Conservation (phyloP, 2,329 filamentous ascomycete genomes). For the Cercospora beticola region DNA sequence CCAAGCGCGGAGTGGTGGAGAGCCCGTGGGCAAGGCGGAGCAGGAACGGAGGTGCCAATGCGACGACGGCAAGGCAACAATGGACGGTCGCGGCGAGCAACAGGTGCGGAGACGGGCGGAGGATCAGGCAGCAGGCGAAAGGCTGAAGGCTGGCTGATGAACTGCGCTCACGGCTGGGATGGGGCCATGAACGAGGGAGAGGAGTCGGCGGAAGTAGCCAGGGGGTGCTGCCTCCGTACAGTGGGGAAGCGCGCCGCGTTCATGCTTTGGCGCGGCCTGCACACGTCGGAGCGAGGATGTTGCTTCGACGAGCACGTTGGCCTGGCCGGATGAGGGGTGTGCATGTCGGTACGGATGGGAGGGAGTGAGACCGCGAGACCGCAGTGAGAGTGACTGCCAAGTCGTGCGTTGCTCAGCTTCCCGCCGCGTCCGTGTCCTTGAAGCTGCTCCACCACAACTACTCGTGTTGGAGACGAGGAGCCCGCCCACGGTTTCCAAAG, state of each 20-base stretch:
- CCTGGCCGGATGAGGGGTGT: background rate
- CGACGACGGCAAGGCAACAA: background rate
- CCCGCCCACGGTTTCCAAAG: background rate
- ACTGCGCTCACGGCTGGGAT: background rate
- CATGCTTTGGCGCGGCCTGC: background rate
- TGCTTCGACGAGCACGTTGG: background rate
- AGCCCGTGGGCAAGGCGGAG: conserved; percentile 1
- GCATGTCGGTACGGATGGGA: background rate
- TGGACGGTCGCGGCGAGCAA: background rate
- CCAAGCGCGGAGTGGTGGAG: conserved; percentile 1
- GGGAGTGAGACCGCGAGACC: background rate
- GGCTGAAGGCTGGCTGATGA: background rate
- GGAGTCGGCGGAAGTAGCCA: background rate
- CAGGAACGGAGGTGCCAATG: background rate
- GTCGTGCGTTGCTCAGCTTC: background rate
- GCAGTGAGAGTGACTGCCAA: background rate
- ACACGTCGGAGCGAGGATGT: background rate
- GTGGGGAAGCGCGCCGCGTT: conserved; percentile 1
- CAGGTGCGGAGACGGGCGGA: background rate
- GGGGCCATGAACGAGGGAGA: background rate
- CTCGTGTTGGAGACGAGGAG: background rate
- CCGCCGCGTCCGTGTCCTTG: background rate
- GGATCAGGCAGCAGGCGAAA: background rate
- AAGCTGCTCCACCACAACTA: background rate
- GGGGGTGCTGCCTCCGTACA: background rate